Evolutionary conservation across 768 basidiomycete genomes (phyloP).

Genomic region (Pleurotus pulmonarius): DNA sequence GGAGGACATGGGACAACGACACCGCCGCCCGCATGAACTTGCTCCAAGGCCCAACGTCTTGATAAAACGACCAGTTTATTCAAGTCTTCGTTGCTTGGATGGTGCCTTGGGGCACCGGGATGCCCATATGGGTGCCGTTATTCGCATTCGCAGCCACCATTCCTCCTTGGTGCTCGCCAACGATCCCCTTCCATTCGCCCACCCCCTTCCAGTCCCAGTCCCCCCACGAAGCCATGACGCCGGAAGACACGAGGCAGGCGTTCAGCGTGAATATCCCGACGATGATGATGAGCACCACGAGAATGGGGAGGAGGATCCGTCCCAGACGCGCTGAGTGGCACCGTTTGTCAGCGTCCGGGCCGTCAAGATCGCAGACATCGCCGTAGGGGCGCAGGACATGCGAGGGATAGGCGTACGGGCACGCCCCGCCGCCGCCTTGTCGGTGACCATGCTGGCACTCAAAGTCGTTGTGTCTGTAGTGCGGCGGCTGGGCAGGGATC

Average conservation of each 20-base stretch:
- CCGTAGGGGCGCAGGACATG: background rate
- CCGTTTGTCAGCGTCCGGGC: background rate
- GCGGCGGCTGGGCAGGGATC: background rate
- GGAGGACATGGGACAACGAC: too few species aligned
- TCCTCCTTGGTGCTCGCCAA: too few species aligned
- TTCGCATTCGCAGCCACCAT: too few species aligned
- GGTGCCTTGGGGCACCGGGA: too few species aligned
- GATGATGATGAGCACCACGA: constrained; percentile 3
- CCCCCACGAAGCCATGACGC: background rate
- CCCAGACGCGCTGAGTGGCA: background rate
- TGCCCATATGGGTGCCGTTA: too few species aligned
- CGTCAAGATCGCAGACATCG: background rate
- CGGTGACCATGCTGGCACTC: constrained; percentile 4
- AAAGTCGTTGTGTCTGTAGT: constrained; percentile 6
- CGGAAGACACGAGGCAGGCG: constrained; percentile 1
- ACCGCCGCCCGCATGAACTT: too few species aligned
- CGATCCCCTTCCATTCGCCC: background rate
- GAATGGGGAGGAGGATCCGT: background rate
- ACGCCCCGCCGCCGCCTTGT: background rate
- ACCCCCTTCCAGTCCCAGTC: constrained; percentile 7
- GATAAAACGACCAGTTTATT: too few species aligned
- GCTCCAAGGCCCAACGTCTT: too few species aligned
- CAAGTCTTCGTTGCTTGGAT: too few species aligned
- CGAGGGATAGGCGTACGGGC: constrained; percentile 1
- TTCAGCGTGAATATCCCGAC: constrained; percentile 1